Evolutionary conservation across 352 stramenopile genomes (phyloP).

Genomic region (Phytophthora podocarpi): DNA sequence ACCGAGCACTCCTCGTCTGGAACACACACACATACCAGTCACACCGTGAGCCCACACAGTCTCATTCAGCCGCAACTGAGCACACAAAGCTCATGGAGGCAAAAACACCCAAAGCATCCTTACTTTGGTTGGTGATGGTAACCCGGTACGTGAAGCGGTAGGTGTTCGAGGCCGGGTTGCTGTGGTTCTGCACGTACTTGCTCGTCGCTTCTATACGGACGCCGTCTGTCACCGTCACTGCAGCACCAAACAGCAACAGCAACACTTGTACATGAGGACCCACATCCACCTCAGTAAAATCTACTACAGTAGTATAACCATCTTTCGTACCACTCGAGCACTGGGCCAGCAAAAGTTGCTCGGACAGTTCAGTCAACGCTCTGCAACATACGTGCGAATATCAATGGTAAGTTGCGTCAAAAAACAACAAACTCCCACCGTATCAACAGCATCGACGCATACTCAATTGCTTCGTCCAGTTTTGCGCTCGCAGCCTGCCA

Average conservation of each 20-base stretch:
- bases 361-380: conserved; percentile 62
- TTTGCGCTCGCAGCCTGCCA: conserved; percentile 46
- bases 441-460: background rate
- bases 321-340: conserved; percentile 66
- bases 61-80: background rate
- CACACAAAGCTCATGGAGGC: background rate
- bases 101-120: background rate
- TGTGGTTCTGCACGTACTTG: conserved; percentile 66
- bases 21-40: conserved; percentile 10
- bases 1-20: conserved; percentile 53
- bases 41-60: background rate
- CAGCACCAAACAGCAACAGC: conserved; percentile 2
- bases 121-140: conserved; percentile 81
- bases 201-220: conserved; percentile 78
- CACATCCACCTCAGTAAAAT: background rate
- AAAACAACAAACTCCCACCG: background rate
- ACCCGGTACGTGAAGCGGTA: conserved; percentile 84
- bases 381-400: conserved; percentile 28
- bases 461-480: conserved; percentile 76
- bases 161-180: conserved; percentile 48
- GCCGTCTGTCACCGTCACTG: conserved; percentile 72
- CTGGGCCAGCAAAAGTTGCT: conserved; percentile 67
- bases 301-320: background rate
- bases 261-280: background rate
- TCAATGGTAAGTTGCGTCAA: background rate